Evolutionary conservation across 2,329 filamentous ascomycete genomes (phyloP).

Genomic region (Xylariaceae sp.): DNA sequence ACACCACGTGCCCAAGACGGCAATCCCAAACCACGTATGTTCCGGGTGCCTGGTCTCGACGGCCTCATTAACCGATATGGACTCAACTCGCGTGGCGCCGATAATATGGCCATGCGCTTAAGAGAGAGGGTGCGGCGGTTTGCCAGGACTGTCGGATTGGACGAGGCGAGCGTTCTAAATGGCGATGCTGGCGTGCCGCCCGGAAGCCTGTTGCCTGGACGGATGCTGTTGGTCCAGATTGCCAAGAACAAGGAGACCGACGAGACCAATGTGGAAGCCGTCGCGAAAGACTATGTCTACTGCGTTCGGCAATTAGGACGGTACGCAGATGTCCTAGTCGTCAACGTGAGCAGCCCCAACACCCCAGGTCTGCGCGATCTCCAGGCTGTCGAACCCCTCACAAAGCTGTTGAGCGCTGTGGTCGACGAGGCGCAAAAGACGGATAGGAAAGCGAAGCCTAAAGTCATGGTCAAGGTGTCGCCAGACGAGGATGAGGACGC

Average conservation of each 20-base stretch:
- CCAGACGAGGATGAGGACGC: conserved; percentile 85
- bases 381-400: conserved; percentile 79
- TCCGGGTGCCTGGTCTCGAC: conserved; percentile 76
- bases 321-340: conserved; percentile 94
- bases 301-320: conserved; percentile 77
- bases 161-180: conserved; percentile 69
- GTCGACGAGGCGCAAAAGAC: conserved; percentile 70
- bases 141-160: conserved; percentile 65
- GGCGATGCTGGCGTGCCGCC: conserved; percentile 74
- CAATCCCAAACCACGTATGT: conserved; percentile 84
- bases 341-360: conserved; percentile 96
- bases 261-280: conserved; percentile 76
- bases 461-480: conserved; percentile 96
- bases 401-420: conserved; percentile 73
- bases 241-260: conserved; percentile 96
- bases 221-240: conserved; percentile 83
- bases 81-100: conserved; percentile 86
- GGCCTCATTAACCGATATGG: conserved; percentile 95
- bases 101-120: conserved; percentile 75
- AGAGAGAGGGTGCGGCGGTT: conserved; percentile 74
- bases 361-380: conserved; percentile 85
- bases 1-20: conserved; percentile 84
- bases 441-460: conserved; percentile 67
- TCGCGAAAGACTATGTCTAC: conserved; percentile 79
- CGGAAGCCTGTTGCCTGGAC: conserved; percentile 71